These are phyloP conservation scores for Malassezia psittaci DNA, from an alignment of 1,284 basidiomycete species.

Conservation along the genomic window DNA sequence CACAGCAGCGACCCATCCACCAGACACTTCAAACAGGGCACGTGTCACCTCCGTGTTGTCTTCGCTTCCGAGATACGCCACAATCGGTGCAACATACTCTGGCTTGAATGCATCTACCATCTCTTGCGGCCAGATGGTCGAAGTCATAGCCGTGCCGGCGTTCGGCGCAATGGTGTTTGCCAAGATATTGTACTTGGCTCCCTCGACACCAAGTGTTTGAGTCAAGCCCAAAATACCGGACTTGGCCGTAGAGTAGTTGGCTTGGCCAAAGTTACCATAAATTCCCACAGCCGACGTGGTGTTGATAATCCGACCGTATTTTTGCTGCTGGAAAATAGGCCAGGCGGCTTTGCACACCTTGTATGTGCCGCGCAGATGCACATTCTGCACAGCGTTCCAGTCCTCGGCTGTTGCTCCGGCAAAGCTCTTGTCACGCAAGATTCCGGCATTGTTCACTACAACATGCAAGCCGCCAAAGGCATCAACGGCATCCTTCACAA, in stretches of 20 bases:
- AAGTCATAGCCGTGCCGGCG: conserved; percentile 56
- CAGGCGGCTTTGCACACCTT: conserved; percentile 75
- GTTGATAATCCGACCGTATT: conserved; percentile 89
- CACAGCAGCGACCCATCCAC: conserved; percentile 83
- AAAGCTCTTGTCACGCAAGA: conserved; percentile 78
- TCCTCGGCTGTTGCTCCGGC: conserved; percentile 76
- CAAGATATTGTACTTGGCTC: conserved; percentile 73
- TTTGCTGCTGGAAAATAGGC: conserved; percentile 94
- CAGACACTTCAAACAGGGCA: conserved; percentile 74
- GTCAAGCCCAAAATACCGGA: conserved; percentile 85
- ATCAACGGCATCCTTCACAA: conserved; percentile 77
- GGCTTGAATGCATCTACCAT: conserved; percentile 94
- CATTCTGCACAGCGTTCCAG: conserved; percentile 83
- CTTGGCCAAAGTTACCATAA: conserved; percentile 85
- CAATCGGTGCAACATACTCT: conserved; percentile 79
- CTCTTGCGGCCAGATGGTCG: conserved; percentile 64
- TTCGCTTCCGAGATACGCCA: conserved; percentile 79
- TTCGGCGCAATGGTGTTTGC: conserved; percentile 83
- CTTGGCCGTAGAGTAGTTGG: conserved; percentile 70
- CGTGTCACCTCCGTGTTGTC: conserved; percentile 66
- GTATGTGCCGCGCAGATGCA: conserved; percentile 64
- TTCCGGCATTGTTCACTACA: conserved; percentile 85
- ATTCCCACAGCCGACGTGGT: conserved; percentile 87
- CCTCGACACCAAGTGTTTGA: conserved; percentile 80
- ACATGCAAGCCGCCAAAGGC: conserved; percentile 81